phyloP scores from a whole-genome alignment of 768 basidiomycete genomes.

The Pleurotus citrinopileatus region DNA sequence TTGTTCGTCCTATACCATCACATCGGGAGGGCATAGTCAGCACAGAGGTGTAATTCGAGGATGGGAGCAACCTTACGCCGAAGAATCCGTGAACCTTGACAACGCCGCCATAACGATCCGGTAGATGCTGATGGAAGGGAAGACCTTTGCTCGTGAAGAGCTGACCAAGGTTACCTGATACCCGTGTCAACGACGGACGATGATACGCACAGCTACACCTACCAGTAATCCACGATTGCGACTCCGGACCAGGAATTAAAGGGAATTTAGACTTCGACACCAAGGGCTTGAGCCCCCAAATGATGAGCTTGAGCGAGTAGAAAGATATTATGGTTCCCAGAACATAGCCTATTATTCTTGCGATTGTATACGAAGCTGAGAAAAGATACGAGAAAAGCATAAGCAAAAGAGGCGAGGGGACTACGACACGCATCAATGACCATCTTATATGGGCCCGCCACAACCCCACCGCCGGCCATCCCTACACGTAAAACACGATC shows the following conservation, averaged over 20 bases:
- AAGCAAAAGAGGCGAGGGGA: too few relatives aligned
- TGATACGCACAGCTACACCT: neutral
- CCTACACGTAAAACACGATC: too few relatives aligned
- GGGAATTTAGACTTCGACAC: conserved; percentile 17
- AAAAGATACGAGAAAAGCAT: too few relatives aligned
- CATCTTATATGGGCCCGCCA: too few relatives aligned
- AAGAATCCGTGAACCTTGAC: conserved; percentile 46
- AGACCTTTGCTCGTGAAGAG: conserved; percentile 41
- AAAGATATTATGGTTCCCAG: neutral
- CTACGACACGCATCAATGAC: too few relatives aligned
- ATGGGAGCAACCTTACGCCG: conserved; percentile 29
- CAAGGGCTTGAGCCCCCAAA: neutral
- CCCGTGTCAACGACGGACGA: neutral
- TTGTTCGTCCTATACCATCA: conserved; percentile 41
- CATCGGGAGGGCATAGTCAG: neutral
- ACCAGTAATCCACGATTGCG: conserved; percentile 34
- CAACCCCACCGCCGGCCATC: too few relatives aligned
- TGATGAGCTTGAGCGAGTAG: neutral
- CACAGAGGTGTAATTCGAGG: neutral
- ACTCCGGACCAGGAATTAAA: conserved; percentile 30
- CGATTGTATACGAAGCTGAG: too few relatives aligned
- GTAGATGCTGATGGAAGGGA: conserved; percentile 35
- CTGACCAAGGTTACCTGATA: conserved; percentile 38
- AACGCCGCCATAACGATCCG: conserved; percentile 39
- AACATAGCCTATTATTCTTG: too few relatives aligned